These are phyloP conservation scores for Fusarium odoratissimum DNA, from an alignment of 2,329 filamentous ascomycete species.

Conservation along the genomic window DNA sequence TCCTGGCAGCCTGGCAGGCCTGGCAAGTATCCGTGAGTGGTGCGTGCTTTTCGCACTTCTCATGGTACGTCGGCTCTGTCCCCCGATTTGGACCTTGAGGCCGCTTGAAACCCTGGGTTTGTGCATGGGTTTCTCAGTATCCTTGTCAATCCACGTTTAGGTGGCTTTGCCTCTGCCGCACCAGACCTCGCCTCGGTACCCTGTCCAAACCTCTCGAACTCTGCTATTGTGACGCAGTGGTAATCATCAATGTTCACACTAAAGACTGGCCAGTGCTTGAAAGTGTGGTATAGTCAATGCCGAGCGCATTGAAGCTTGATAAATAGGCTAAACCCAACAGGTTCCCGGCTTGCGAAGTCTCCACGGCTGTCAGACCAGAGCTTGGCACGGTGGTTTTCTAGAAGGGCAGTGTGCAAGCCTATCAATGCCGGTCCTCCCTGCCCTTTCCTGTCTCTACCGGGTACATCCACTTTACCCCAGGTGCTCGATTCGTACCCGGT, in stretches of 20 bases:
- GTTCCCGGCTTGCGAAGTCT: constrained; percentile 28
- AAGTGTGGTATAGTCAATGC: constrained; percentile 18
- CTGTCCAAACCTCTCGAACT: constrained; percentile 22
- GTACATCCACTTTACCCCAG: constrained; percentile 46
- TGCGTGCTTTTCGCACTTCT: constrained; percentile 34
- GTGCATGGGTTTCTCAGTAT: constrained; percentile 30
- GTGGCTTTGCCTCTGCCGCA: constrained; percentile 27
- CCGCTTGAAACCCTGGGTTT: constrained; percentile 32
- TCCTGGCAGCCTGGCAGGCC: constrained; percentile 19
- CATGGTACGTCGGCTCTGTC: constrained; percentile 28
- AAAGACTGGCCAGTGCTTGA: constrained; percentile 20
- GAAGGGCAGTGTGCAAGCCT: constrained; percentile 36
- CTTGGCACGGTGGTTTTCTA: constrained; percentile 36
- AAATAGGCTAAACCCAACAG: constrained; percentile 18
- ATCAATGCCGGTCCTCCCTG: constrained; percentile 36
- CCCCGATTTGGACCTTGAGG: constrained; percentile 39
- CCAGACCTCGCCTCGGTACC: constrained; percentile 35
- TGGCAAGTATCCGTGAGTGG: constrained; percentile 36
- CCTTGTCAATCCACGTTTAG: constrained; percentile 37
- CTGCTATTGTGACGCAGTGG: constrained; percentile 9
- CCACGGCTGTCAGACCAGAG: constrained; percentile 9
- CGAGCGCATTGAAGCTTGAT: constrained; percentile 16
- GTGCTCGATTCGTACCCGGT: constrained; percentile 38
- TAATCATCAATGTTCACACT: constrained; percentile 39
- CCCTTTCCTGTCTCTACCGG: constrained; percentile 27